phyloP scores from a whole-genome alignment of 169 alveolate genomes.

The Plasmodium berghei region DNA sequence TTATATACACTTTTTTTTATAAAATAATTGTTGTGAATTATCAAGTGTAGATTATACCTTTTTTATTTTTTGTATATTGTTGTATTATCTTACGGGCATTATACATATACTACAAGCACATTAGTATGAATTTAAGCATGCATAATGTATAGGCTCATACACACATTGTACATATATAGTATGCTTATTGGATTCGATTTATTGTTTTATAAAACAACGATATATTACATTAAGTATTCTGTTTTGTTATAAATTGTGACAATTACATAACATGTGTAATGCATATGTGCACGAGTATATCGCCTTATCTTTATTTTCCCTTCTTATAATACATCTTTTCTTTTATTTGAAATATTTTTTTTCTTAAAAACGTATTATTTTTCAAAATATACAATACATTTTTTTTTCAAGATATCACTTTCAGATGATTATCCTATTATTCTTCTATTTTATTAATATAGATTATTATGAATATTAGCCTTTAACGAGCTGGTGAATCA shows the following conservation, averaged over 20 bases:
- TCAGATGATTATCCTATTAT: neutral
- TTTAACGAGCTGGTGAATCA: neutral
- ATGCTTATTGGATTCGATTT: neutral
- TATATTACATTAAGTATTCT: neutral
- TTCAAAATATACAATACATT: neutral
- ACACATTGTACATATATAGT: neutral
- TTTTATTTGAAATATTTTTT: no score
- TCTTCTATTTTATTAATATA: neutral
- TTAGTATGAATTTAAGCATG: neutral
- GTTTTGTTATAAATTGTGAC: neutral
- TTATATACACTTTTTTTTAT: slow-evolving; percentile 1
- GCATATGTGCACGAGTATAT: no score
- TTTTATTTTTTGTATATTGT: neutral
- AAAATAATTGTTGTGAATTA: neutral
- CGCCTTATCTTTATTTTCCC: no score
- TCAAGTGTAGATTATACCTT: slow-evolving; percentile 9
- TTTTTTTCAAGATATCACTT: neutral
- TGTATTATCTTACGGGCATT: neutral
- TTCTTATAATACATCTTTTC: no score
- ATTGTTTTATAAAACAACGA: neutral
- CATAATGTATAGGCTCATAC: neutral
- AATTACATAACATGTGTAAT: no score
- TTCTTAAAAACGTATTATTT: no score
- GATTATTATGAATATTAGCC: neutral
- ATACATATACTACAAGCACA: neutral